Conservation (phyloP, 176 grass and related monocot genomes). For the Hordeum marinum region DNA sequence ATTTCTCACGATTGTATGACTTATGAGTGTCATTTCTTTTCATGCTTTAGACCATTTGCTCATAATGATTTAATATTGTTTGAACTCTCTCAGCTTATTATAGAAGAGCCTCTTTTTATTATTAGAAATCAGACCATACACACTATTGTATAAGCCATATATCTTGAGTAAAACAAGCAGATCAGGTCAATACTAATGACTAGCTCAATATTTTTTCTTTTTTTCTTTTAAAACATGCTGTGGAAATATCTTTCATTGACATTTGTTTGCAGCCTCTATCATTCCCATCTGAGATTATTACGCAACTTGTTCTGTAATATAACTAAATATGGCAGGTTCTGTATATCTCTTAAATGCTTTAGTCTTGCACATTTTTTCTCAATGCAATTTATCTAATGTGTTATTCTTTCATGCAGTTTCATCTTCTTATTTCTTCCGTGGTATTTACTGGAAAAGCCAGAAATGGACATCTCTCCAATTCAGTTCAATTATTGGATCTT, state of each 20-base stretch:
- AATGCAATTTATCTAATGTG: slow-evolving; percentile 1
- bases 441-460: slow-evolving; percentile 93
- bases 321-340: background rate
- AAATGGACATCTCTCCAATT: slow-evolving; percentile 83
- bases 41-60: background rate
- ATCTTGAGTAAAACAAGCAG: slow-evolving; percentile 8
- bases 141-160: background rate
- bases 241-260: background rate
- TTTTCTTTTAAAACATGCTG: background rate
- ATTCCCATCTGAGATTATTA: background rate
- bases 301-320: background rate
- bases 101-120: background rate
- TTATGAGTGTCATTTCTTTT: background rate
- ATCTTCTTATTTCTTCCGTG: slow-evolving; percentile 95
- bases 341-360: background rate
- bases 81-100: background rate
- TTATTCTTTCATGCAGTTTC: slow-evolving; percentile 66
- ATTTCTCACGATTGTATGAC: background rate
- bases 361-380: background rate
- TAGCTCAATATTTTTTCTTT: background rate
- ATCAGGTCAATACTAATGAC: background rate
- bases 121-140: slow-evolving; percentile 9
- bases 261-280: too few species aligned
- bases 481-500: slow-evolving; percentile 97
- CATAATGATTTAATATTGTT: background rate